Evolutionary conservation across 2,329 filamentous ascomycete genomes (phyloP).

Genomic region (Mariannaea elegans): DNA sequence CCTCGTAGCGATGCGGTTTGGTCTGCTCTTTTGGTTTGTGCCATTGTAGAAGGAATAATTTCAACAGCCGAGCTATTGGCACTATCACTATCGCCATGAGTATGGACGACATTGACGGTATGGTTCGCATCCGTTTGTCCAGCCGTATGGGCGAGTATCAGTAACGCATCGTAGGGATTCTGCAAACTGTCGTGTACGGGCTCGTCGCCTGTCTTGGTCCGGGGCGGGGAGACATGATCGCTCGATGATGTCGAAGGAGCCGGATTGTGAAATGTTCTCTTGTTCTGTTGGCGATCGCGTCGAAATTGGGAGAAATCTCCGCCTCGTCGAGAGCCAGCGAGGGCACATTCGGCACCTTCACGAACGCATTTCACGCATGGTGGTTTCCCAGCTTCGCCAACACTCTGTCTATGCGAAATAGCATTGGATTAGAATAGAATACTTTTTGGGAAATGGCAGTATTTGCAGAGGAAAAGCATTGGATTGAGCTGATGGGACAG

Average conservation of each 20-base stretch:
- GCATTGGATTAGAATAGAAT: neutral
- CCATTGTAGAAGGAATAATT: neutral
- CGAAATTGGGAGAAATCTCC: slow-evolving; percentile 21
- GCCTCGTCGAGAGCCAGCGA: slow-evolving; percentile 16
- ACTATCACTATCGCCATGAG: neutral
- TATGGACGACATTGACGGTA: neutral
- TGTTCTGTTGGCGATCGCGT: slow-evolving; percentile 7
- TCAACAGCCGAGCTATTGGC: neutral
- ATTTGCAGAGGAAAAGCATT: too few species aligned
- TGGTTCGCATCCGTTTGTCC: neutral
- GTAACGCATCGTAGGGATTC: slow-evolving; percentile 10
- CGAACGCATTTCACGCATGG: slow-evolving; percentile 23
- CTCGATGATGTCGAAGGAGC: slow-evolving; percentile 8
- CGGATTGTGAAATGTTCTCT: neutral
- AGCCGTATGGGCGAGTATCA: slow-evolving; percentile 15
- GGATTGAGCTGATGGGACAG: too few species aligned
- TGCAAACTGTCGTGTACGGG: slow-evolving; percentile 8
- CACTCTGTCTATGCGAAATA: neutral
- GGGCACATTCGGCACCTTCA: slow-evolving; percentile 20
- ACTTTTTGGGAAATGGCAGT: too few species aligned
- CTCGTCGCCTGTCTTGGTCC: slow-evolving; percentile 5
- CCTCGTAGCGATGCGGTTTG: neutral
- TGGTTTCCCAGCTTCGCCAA: slow-evolving; percentile 14
- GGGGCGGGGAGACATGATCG: slow-evolving; percentile 17
- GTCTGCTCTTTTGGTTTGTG: neutral